Percentiles rank a stretch among this genome's conserved stretches.
phyloP scores from a whole-genome alignment of 495 filamentous ascomycete genomes.

The Talaromyces stipitatus region DNA sequence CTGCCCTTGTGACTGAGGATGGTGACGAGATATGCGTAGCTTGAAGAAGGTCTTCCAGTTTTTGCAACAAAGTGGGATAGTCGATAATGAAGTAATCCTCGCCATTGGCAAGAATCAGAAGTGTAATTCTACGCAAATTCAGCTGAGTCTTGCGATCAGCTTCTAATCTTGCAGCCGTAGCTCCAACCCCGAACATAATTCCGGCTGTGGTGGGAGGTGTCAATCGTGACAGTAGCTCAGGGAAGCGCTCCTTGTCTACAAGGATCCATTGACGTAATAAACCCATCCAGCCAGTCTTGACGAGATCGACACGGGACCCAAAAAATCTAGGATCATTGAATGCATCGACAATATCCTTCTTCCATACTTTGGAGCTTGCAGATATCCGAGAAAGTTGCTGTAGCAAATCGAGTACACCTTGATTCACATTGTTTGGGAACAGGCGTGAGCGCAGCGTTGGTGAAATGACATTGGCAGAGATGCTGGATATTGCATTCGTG shows the following conservation, averaged over 20 bases:
- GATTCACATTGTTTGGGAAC: slow-evolving; percentile 81
- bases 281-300: slow-evolving; percentile 70
- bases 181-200: slow-evolving; percentile 95
- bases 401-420: slow-evolving; percentile 60
- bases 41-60: slow-evolving; percentile 73
- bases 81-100: slow-evolving; percentile 74
- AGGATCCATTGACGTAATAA: slow-evolving; percentile 76
- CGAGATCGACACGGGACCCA: slow-evolving; percentile 50
- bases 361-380: slow-evolving; percentile 82
- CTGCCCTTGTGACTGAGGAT: slow-evolving; percentile 79
- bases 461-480: slow-evolving; percentile 75
- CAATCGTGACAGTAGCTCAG: slow-evolving; percentile 70
- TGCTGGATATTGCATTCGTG: slow-evolving; percentile 62
- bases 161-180: slow-evolving; percentile 86
- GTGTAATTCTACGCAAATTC: slow-evolving; percentile 74
- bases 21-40: slow-evolving; percentile 89
- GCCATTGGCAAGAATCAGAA: slow-evolving; percentile 65
- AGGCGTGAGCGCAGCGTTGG: slow-evolving; percentile 77
- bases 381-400: slow-evolving; percentile 69
- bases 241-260: slow-evolving; percentile 79
- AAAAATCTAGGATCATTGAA: slow-evolving; percentile 90
- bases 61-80: slow-evolving; percentile 66
- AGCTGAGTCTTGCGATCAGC: slow-evolving; percentile 90
- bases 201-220: slow-evolving; percentile 87
- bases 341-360: slow-evolving; percentile 83